Conservation (phyloP, 805 yeast species). For the Saturnispora mendoncae region DNA sequence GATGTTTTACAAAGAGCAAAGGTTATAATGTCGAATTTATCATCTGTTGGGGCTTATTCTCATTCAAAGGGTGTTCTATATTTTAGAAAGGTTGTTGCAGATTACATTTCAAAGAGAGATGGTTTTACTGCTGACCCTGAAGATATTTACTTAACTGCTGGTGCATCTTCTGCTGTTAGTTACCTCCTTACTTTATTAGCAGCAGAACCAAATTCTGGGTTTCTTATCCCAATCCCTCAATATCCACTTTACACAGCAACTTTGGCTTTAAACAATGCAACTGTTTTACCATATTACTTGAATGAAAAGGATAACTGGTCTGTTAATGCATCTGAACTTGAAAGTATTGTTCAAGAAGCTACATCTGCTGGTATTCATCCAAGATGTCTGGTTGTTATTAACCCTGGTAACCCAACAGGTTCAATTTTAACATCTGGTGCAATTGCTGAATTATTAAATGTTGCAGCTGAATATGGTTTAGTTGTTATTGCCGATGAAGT, state of each 20-base stretch:
- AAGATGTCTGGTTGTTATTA: slow-evolving; percentile 81
- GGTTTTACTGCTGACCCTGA: slow-evolving; percentile 59
- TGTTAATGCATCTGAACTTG: slow-evolving; percentile 60
- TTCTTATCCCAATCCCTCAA: slow-evolving; percentile 93
- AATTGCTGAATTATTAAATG: slow-evolving; percentile 60
- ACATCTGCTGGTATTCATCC: slow-evolving; percentile 47
- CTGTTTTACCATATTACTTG: slow-evolving; percentile 78
- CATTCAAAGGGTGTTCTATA: slow-evolving; percentile 78
- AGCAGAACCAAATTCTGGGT: slow-evolving; percentile 63
- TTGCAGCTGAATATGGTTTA: slow-evolving; percentile 79
- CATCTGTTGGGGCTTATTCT: slow-evolving; percentile 93
- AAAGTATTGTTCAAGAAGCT: slow-evolving; percentile 42
- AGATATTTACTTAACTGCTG: slow-evolving; percentile 77
- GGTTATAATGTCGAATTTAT: slow-evolving; percentile 48
- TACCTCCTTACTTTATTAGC: slow-evolving; percentile 66
- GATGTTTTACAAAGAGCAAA: slow-evolving; percentile 75
- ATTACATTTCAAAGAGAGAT: slow-evolving; percentile 73
- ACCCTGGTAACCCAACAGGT: slow-evolving; percentile 99
- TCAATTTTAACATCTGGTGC: slow-evolving; percentile 58
- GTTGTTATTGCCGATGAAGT: slow-evolving; percentile 96
- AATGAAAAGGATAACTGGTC: slow-evolving; percentile 83
- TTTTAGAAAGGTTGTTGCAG: slow-evolving; percentile 71
- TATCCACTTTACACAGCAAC: slow-evolving; percentile 97
- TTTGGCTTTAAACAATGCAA: slow-evolving; percentile 71
- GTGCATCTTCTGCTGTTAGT: slow-evolving; percentile 93